Evolutionary conservation across 805 yeast species (phyloP).

Genomic region (Metschnikowia anglica): DNA sequence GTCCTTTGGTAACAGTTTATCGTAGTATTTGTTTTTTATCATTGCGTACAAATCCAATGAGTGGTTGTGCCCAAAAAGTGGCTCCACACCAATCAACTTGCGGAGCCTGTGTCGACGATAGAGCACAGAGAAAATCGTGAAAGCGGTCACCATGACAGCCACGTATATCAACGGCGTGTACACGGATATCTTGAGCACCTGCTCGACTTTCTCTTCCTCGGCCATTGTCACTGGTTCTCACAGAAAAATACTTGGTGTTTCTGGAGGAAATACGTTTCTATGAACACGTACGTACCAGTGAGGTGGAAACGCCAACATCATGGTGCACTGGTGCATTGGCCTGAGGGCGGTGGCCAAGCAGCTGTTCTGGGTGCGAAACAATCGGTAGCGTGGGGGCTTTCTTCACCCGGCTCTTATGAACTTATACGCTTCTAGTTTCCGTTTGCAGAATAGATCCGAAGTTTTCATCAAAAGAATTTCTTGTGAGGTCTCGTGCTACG

Average conservation of each 20-base stretch:
- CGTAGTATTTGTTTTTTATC: constrained; percentile 48
- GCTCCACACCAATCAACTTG: constrained; percentile 58
- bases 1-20: constrained; percentile 39
- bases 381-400: too few relatives aligned
- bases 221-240: constrained; percentile 11
- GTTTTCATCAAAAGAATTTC: too few relatives aligned
- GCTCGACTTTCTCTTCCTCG: constrained; percentile 22
- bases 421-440: too few relatives aligned
- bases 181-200: constrained; percentile 37
- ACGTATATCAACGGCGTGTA: constrained; percentile 76
- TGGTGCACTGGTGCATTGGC: constrained; percentile 8
- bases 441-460: too few relatives aligned
- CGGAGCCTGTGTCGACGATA: constrained; percentile 59
- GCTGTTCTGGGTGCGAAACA: too few relatives aligned
- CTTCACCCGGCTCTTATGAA: too few relatives aligned
- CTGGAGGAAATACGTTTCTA: too few relatives aligned
- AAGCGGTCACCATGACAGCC: constrained; percentile 61
- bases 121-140: constrained; percentile 64
- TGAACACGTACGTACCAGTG: constrained; percentile 11
- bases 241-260: too few relatives aligned
- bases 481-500: too few relatives aligned
- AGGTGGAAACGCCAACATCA: background rate
- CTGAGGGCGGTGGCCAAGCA: too few relatives aligned
- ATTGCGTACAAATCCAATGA: constrained; percentile 63
- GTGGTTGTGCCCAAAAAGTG: constrained; percentile 71